Evolutionary conservation across 768 basidiomycete genomes (phyloP).

Genomic region (Dacryopinax spathularia): DNA sequence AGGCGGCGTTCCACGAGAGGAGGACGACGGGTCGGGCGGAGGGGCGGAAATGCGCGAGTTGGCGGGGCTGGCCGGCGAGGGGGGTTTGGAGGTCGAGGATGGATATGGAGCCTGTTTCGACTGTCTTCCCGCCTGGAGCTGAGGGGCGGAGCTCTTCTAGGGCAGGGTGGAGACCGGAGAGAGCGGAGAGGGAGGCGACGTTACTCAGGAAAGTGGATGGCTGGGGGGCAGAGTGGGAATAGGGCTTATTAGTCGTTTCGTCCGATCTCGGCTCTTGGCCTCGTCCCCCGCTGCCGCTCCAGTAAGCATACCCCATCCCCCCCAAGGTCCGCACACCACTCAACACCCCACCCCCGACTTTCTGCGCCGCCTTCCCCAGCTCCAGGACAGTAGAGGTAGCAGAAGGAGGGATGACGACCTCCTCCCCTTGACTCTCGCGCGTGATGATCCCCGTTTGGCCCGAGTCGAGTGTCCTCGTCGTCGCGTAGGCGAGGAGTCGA

Average conservation of each 20-base stretch:
- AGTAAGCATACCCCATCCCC: conserved; percentile 29
- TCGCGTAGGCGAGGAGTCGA: conserved; percentile 6
- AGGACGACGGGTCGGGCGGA: conserved; percentile 14
- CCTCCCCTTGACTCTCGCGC: conserved; percentile 5
- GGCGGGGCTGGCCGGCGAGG: background rate
- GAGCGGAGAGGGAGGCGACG: background rate
- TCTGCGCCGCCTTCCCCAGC: conserved; percentile 40
- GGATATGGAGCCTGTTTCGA: background rate
- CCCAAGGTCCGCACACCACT: conserved; percentile 51
- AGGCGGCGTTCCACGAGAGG: conserved; percentile 12
- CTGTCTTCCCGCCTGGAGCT: background rate
- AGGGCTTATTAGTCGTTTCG: background rate
- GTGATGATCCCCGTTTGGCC: conserved; percentile 2
- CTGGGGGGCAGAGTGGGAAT: background rate
- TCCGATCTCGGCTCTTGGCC: background rate
- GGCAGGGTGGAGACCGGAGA: background rate
- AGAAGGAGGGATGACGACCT: conserved; percentile 13
- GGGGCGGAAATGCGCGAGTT: background rate
- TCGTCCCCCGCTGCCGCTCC: background rate
- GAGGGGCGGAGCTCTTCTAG: background rate
- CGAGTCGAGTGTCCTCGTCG: conserved; percentile 8
- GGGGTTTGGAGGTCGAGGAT: background rate
- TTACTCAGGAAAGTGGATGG: background rate
- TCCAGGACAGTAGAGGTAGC: conserved; percentile 8
- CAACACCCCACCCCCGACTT: conserved; percentile 46